Evolutionary conservation across 768 basidiomycete genomes (phyloP).

Genomic region (Fomitopsis pulvina): DNA sequence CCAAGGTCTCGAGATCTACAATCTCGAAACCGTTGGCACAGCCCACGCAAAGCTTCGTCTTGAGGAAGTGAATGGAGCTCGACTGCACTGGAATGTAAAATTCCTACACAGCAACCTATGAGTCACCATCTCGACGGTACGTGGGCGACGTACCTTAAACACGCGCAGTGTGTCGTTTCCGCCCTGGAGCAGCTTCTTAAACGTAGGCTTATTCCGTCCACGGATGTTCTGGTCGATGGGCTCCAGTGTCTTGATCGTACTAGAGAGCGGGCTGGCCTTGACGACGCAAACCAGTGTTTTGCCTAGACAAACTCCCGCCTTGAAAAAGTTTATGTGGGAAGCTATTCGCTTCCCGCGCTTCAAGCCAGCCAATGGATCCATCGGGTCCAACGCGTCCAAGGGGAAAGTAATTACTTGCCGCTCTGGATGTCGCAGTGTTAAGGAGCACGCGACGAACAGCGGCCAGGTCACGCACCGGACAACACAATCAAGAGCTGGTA

Average conservation of each 20-base stretch:
- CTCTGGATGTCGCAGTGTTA: constrained; percentile 43
- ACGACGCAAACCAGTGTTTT: constrained; percentile 93
- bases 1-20: constrained; percentile 93
- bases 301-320: constrained; percentile 88
- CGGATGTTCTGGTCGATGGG: constrained; percentile 87
- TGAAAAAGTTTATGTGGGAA: constrained; percentile 96
- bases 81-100: constrained; percentile 99
- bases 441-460: not conserved
- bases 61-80: constrained; percentile 93
- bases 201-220: constrained; percentile 81
- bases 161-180: constrained; percentile 89
- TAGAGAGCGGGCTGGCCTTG: constrained; percentile 90
- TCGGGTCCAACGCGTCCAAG: constrained; percentile 83
- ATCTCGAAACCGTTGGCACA: constrained; percentile 98
- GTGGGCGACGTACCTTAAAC: constrained; percentile 60
- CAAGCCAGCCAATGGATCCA: constrained; percentile 84
- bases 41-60: constrained; percentile 95
- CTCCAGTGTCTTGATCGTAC: constrained; percentile 95
- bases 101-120: constrained; percentile 48
- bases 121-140: not conserved
- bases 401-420: constrained; percentile 96
- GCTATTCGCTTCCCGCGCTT: constrained; percentile 95
- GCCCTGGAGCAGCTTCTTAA: constrained; percentile 89
- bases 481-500: constrained; percentile 95
- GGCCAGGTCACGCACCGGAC: constrained; percentile 59